These are phyloP conservation scores for Blastomyces parvus DNA, from an alignment of 2,329 filamentous ascomycete species.

Conservation along the genomic window DNA sequence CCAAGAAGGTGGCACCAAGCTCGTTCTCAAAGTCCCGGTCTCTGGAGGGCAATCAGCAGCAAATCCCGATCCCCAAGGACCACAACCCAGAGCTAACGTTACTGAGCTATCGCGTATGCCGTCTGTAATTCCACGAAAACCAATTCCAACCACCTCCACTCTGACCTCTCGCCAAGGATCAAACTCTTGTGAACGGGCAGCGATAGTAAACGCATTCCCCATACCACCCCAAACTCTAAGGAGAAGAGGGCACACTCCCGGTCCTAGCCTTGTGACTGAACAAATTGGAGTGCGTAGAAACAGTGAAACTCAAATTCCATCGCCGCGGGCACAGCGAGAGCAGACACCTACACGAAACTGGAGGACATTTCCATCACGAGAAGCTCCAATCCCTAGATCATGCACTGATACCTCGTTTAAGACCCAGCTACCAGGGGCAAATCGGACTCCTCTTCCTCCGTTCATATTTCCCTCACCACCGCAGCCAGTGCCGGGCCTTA, in stretches of 20 bases:
- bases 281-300: neutral
- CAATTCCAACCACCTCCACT: neutral
- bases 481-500: neutral
- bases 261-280: neutral
- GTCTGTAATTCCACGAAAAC: neutral
- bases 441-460: neutral
- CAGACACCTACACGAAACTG: neutral
- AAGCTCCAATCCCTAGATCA: neutral
- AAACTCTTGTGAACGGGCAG: neutral
- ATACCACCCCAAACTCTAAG: neutral
- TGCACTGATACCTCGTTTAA: neutral
- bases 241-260: neutral
- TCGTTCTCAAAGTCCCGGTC: neutral
- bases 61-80: neutral
- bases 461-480: slow-evolving; percentile 2
- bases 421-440: neutral
- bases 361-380: neutral
- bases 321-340: neutral
- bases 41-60: neutral
- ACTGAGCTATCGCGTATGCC: neutral
- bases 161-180: neutral
- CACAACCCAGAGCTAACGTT: neutral
- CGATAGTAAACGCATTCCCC: neutral
- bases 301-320: neutral
- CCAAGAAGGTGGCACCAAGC: neutral